Conservation (phyloP, 1,139 yeast genomes). For the Sugiyamaella japonica region DNA sequence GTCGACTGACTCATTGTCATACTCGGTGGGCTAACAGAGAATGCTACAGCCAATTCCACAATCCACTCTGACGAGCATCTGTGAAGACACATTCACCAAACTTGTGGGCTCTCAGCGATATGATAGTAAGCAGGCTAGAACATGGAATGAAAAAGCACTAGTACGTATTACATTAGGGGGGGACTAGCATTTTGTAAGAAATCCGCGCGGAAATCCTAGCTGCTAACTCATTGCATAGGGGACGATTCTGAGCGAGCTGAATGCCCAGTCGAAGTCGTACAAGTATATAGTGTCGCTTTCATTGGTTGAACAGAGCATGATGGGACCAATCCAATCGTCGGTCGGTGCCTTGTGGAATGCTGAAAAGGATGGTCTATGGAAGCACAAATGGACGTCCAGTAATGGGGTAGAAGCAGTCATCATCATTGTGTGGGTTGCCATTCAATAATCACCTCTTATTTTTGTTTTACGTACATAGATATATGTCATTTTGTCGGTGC, state of each 20-base stretch:
- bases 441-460: neutral
- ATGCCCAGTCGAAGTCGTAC: constrained; percentile 33
- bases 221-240: constrained; percentile 3
- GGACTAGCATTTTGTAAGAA: neutral
- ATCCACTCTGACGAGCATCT: constrained; percentile 20
- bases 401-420: constrained; percentile 32
- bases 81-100: constrained; percentile 8
- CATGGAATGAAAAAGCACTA: constrained; percentile 29
- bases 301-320: constrained; percentile 29
- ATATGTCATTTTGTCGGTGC: constrained; percentile 6
- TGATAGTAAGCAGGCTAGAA: constrained; percentile 23
- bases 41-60: constrained; percentile 25
- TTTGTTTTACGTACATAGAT: neutral
- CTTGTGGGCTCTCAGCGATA: constrained; percentile 20
- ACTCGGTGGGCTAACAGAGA: neutral
- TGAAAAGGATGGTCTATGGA: constrained; percentile 42
- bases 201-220: neutral
- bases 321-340: constrained; percentile 35
- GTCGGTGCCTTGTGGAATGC: constrained; percentile 41
- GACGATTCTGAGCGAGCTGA: constrained; percentile 28
- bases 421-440: constrained; percentile 38
- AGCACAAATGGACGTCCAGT: constrained; percentile 30
- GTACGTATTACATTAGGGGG: constrained; percentile 1
- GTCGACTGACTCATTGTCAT: constrained; percentile 14
- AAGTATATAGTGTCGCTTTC: constrained; percentile 38